phyloP scores from a whole-genome alignment of 345 rosid species.

The Moricandia arvensis region DNA sequence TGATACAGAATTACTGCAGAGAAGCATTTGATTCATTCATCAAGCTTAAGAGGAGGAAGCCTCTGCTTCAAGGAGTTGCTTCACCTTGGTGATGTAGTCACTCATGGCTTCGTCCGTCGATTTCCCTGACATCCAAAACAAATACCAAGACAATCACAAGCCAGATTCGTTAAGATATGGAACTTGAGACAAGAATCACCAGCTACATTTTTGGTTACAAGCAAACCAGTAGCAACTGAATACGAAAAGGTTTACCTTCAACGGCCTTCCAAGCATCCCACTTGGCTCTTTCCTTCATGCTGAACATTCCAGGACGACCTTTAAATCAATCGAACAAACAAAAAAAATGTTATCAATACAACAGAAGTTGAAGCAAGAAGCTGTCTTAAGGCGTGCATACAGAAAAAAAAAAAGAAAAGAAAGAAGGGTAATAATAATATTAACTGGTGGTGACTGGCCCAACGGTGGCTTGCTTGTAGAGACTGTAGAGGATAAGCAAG shows the following conservation, averaged over 20 bases:
- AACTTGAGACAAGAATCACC: neutral
- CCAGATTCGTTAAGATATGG: neutral
- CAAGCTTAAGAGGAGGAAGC: constrained; percentile 43
- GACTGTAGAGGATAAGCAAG: constrained; percentile 79
- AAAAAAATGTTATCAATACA: neutral
- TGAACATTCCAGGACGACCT: constrained; percentile 94
- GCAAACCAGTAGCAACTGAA: neutral
- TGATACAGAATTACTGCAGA: constrained; percentile 11
- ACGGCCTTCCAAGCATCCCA: constrained; percentile 99
- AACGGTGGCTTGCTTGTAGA: constrained; percentile 74
- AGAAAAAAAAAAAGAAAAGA: neutral
- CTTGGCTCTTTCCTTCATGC: constrained; percentile 77
- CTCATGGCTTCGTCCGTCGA: constrained; percentile 69
- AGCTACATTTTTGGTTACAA: neutral
- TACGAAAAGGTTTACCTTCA: constrained; percentile 54
- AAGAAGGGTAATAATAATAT: neutral
- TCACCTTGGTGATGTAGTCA: constrained; percentile 76
- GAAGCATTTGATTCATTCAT: constrained; percentile 17
- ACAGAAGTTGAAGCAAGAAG: neutral
- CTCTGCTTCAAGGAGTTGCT: constrained; percentile 64
- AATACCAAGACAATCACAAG: neutral
- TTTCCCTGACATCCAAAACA: constrained; percentile 44
- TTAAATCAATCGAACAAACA: neutral
- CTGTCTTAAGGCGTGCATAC: neutral
- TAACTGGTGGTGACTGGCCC: constrained; percentile 80